Percentiles rank a stretch among this genome's conserved stretches.
phyloP scores from a whole-genome alignment of 2,329 filamentous ascomycete genomes.

The Bipolaris sorokiniana region DNA sequence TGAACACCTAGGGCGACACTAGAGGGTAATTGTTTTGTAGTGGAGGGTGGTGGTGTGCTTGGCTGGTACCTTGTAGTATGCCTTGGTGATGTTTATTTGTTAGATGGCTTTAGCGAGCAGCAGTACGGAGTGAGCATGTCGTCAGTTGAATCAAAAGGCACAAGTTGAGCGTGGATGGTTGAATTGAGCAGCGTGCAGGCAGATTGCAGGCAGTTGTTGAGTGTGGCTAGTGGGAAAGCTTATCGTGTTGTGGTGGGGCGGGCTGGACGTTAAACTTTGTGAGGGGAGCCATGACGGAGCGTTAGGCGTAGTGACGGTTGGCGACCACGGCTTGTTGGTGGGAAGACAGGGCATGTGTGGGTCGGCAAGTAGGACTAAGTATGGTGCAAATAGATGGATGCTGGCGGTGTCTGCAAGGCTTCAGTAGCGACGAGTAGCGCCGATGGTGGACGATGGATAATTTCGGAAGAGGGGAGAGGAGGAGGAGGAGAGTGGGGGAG shows the following conservation, averaged over 20 bases:
- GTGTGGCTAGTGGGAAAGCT: not conserved
- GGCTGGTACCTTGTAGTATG: not conserved
- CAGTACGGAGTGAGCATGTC: not conserved
- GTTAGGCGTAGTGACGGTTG: not conserved
- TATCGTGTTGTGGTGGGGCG: not conserved
- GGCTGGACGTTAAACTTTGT: not conserved
- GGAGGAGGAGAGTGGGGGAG: too few species aligned
- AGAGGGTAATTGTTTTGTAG: not conserved
- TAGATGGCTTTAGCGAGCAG: not conserved
- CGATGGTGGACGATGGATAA: too few species aligned
- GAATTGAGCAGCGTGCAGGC: not conserved
- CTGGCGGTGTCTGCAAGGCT: slow-evolving; percentile 21
- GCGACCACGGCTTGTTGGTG: not conserved
- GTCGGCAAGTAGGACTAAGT: too few species aligned
- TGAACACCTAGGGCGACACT: not conserved
- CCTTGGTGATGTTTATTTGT: not conserved
- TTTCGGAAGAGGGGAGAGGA: too few species aligned
- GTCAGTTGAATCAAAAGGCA: not conserved
- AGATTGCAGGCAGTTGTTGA: not conserved
- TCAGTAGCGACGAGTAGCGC: slow-evolving; percentile 19
- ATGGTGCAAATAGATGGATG: slow-evolving; percentile 8
- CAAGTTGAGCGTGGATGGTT: not conserved
- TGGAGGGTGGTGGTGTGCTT: not conserved
- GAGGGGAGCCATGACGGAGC: not conserved
- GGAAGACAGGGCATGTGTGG: slow-evolving; percentile 17